Base-by-base conservation (phyloP, 805 yeast species). In the Barnettozyma populi region DNA sequence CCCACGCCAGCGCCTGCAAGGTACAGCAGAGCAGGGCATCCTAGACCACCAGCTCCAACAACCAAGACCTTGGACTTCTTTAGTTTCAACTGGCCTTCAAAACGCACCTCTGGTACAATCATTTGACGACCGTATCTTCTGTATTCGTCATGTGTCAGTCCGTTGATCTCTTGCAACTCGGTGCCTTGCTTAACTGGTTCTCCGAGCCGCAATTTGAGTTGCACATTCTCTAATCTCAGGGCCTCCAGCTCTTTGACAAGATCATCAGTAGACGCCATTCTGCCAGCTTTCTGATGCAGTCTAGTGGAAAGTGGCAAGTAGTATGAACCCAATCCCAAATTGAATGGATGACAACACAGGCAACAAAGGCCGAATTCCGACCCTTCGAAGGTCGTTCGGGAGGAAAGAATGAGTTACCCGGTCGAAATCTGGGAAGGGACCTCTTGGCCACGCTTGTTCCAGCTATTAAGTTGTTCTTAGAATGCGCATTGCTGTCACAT, bases 11-110 rank as follows among this genome's bases (percentile, higher is more conserved):
- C 85, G 0, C 95, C 97, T 0, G 83, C 82, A 2, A 94, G 66
- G 60, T 94, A 94, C 38, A 86, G 72, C 43, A 92, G 64, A 0
- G 95, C 95, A 0, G 99, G 97, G 55, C 95, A 84, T 0, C 99
- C 98, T 7, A 94, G 71, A 0, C 99, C 99, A 10, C 99, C 99
- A 1, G 97, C 97, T 1, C 99, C 99, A 7, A 94, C 74, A 0
- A 94, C 90, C 23, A 92, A 65, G 0, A 90, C 77, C 44, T 71
- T 76, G 2, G 92, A 49, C 0, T 64, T 54, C 52, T 81, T 82
- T 41, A 94, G 65, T 38, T 66, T 69, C 7, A 75, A 44, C 62
- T 94, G 99, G 2, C 80, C 74, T 2, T 65, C 49, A 3, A 67
- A 44, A 1, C 63, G 61, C 44, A 90, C 71, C 49, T 79, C 85